Base-by-base conservation (phyloP, 169 alveolate genomes). In the Plasmodium yoelii region DNA sequence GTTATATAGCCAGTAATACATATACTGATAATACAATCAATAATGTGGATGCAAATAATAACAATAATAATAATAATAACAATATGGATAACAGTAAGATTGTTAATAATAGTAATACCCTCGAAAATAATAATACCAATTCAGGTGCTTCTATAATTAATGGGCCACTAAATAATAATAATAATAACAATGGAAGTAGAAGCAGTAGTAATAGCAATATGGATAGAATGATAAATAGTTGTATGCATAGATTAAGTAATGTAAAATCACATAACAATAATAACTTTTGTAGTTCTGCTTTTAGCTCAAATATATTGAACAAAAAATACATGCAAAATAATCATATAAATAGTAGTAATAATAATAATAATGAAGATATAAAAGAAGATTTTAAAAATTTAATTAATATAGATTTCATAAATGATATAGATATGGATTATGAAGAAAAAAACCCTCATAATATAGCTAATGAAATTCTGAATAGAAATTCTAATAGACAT, bases 351-450 rank as follows among this genome's bases (percentile, higher is more conserved):
- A n/a, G n/a, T 24, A 82, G 65, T 4, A 82, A 80, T 12, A 65
- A 65, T 9, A 82, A 65, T 18, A 82, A 82, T 42, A 77, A 64
- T 42, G 88, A 77, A n/a, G 88, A 64, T 7, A 24, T 77, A 55
- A 77, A 77, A 46, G 90, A 82, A 3, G 90, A 82, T 7, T 82
- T 82, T 15, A 82, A 65, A 28, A 82, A 82, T 22, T 49, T 82
- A 28, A 82, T 82, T 26, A 82, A 82, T 53, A 82, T 82, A 10
- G 90, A 82, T 51, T 82, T 82, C 39, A 82, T 82, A 24, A 82
- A 82, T 18, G 90, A 82, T 42, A 82, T 67, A 13, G 90, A 82
- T 47, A 67, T 67, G 82, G 90, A 82, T 0, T 82, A 51, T 51
- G 90, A 82, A 12, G 90, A 82, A 47, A 67, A 82, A 49, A 53